Evolutionary conservation across 2,329 filamentous ascomycete genomes (phyloP).

Genomic region (Neofusicoccum parvum): DNA sequence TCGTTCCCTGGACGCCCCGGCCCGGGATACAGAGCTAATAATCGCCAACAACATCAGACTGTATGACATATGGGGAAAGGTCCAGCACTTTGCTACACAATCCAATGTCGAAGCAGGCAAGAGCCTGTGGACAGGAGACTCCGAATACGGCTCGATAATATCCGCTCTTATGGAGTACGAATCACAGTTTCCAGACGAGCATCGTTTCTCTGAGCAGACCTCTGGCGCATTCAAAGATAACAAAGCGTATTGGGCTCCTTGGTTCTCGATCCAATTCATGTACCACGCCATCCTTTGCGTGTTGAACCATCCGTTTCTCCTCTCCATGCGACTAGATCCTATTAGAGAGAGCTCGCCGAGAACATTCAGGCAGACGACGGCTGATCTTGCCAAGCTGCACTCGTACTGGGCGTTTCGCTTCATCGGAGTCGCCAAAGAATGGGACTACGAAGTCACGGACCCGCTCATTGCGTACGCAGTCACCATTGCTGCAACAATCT

Average conservation of each 20-base stretch:
- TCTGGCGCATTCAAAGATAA: constrained; percentile 46
- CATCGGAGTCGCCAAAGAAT: constrained; percentile 50
- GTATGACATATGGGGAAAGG: constrained; percentile 6
- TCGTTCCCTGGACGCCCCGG: not conserved
- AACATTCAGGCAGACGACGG: constrained; percentile 47
- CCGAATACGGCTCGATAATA: constrained; percentile 5
- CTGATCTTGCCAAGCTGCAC: constrained; percentile 54
- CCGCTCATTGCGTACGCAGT: constrained; percentile 54
- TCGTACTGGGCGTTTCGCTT: constrained; percentile 58
- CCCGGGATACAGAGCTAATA: not conserved
- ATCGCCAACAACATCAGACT: constrained; percentile 5
- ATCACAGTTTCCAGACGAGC: constrained; percentile 53
- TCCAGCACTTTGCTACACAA: not conserved
- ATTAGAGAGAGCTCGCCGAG: constrained; percentile 56
- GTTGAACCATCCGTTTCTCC: constrained; percentile 56
- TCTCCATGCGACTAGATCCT: constrained; percentile 53
- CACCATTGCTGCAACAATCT: constrained; percentile 57
- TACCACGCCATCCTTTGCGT: constrained; percentile 57
- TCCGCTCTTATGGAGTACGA: constrained; percentile 53
- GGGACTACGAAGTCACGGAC: constrained; percentile 50
- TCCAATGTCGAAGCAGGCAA: not conserved
- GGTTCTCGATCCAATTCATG: constrained; percentile 55
- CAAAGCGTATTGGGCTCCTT: constrained; percentile 57
- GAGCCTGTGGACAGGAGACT: constrained; percentile 9
- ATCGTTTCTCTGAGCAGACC: constrained; percentile 51